Conservation (phyloP, 192 early-diverging fungal genomes). For the Dispira parvispora region DNA sequence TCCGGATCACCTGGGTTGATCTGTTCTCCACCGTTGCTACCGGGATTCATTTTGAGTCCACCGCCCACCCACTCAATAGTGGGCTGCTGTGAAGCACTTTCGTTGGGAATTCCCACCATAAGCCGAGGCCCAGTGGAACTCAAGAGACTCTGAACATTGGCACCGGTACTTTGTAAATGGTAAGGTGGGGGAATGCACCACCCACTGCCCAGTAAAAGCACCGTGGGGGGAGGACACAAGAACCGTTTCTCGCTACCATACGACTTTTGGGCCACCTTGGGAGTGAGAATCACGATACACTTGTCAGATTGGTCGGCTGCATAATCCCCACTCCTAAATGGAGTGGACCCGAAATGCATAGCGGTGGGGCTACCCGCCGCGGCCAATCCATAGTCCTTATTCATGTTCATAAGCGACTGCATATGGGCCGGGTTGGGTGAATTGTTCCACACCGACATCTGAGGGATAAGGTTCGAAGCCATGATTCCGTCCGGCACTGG, state of each 20-base stretch:
- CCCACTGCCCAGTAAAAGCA: conserved; percentile 51
- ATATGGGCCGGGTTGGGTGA: conserved; percentile 3
- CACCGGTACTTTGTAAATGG: conserved; percentile 11
- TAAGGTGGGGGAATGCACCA: conserved; percentile 36
- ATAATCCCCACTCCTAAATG: neutral
- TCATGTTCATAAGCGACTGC: neutral
- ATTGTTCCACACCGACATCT: neutral
- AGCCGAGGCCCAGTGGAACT: conserved; percentile 27
- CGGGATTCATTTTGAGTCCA: neutral
- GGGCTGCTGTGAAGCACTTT: conserved; percentile 26
- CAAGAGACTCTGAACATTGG: conserved; percentile 11
- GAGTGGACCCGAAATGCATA: no score
- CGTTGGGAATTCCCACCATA: conserved; percentile 41
- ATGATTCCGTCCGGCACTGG: neutral
- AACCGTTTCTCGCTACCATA: conserved; percentile 91
- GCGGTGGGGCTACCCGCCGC: neutral
- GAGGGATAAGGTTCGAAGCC: neutral
- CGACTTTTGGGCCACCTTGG: conserved; percentile 82
- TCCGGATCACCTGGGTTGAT: no score
- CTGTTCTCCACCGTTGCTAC: neutral
- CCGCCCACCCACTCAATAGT: conserved; percentile 28
- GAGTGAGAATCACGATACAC: conserved; percentile 57
- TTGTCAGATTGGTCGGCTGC: conserved; percentile 28
- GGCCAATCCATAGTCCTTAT: neutral
- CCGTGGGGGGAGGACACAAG: conserved; percentile 68